Evolutionary conservation across 2,329 filamentous ascomycete species (phyloP).

Genomic region (Fusarium concolor): DNA sequence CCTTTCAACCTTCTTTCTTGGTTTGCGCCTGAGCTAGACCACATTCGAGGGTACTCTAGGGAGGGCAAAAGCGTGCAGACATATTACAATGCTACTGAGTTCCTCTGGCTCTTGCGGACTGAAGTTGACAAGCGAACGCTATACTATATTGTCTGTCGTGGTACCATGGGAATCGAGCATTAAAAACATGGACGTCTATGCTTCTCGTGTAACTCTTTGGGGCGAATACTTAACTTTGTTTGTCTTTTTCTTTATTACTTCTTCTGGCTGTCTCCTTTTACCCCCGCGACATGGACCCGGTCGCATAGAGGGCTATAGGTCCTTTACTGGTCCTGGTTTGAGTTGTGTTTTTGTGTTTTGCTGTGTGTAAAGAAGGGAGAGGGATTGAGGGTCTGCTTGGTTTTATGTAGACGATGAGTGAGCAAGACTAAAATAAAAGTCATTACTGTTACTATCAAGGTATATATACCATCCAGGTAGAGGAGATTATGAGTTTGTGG

Average conservation of each 20-base stretch:
- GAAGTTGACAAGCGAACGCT: conserved; percentile 13
- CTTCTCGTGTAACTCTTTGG: conserved; percentile 44
- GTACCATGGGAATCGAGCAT: conserved; percentile 15
- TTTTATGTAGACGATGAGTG: conserved; percentile 48
- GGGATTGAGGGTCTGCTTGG: conserved; percentile 37
- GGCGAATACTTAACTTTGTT: conserved; percentile 33
- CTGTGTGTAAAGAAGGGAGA: conserved; percentile 21
- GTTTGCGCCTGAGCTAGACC: conserved; percentile 31
- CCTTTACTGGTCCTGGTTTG: conserved; percentile 24
- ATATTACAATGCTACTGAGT: conserved; percentile 36
- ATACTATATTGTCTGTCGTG: conserved; percentile 20
- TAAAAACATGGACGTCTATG: conserved; percentile 38
- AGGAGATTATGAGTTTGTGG: background rate
- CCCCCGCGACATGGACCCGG: conserved; percentile 9
- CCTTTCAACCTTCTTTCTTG: conserved; percentile 34
- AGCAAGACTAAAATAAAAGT: conserved; percentile 48
- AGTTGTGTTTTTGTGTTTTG: conserved; percentile 23
- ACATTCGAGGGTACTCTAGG: conserved; percentile 13
- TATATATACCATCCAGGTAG: background rate
- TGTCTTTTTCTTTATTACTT: conserved; percentile 26
- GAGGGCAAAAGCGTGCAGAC: conserved; percentile 19
- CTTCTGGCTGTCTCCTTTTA: conserved; percentile 22
- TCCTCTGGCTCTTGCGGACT: conserved; percentile 12
- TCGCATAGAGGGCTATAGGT: conserved; percentile 23
- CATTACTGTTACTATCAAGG: conserved; percentile 44